Conservation (phyloP, 305 asterid species). For the Fraxinus sp. region DNA sequence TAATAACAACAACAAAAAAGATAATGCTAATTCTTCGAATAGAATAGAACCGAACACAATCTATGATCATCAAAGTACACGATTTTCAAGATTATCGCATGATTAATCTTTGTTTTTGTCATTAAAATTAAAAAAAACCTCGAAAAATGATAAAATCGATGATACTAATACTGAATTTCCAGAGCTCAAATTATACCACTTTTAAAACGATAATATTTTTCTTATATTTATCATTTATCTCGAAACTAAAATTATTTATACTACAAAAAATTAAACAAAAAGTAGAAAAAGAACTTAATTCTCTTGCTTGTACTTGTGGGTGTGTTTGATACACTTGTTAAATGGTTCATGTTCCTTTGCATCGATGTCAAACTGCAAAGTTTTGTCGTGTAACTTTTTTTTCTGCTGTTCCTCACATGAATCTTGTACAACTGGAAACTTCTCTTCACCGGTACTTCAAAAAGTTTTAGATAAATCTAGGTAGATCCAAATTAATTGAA, state of each 20-base stretch:
- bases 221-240: background rate
- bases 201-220: background rate
- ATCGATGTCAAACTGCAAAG: background rate
- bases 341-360: constrained; percentile 15
- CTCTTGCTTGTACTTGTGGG: background rate
- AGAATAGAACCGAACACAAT: too few species aligned
- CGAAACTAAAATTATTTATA: background rate
- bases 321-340: constrained; percentile 10
- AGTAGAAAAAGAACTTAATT: background rate
- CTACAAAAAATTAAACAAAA: background rate
- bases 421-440: constrained; percentile 9
- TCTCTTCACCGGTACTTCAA: constrained; percentile 13
- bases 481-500: constrained; percentile 5
- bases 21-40: background rate
- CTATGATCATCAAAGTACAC: background rate
- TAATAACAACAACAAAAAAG: background rate
- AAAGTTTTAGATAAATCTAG: background rate
- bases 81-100: background rate
- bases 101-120: background rate
- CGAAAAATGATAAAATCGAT: background rate
- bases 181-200: background rate
- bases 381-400: background rate
- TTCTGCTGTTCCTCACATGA: constrained; percentile 30
- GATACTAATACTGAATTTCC: too few species aligned
- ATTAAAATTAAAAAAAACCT: background rate